phyloP scores from a whole-genome alignment of 2,329 filamentous ascomycete genomes.

The Polytolypa hystricis region DNA sequence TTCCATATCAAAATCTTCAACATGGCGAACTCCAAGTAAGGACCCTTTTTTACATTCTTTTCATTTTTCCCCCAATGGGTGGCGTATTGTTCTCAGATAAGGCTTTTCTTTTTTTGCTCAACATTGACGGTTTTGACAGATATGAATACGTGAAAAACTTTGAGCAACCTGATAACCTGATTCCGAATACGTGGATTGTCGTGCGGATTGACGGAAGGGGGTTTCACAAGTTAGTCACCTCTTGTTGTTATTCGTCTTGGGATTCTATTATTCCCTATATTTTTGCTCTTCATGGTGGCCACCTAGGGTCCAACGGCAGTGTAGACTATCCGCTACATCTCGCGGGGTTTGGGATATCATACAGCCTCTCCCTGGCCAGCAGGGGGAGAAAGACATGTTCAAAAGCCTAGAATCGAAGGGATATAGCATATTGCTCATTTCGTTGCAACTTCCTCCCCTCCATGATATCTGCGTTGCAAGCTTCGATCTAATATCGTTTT shows the following conservation, averaged over 20 bases:
- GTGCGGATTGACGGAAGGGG: constrained; percentile 87
- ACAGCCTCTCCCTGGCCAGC: no score
- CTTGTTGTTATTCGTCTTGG: constrained; percentile 6
- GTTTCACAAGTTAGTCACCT: constrained; percentile 65
- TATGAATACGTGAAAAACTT: constrained; percentile 91
- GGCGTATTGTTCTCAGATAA: not conserved
- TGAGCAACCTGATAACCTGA: constrained; percentile 66
- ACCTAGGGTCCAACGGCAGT: no score
- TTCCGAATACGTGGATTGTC: constrained; percentile 92
- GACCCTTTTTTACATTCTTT: not conserved
- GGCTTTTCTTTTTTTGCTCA: not conserved
- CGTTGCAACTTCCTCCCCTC: not conserved
- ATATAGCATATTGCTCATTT: no score
- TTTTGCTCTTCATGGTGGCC: no score
- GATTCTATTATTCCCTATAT: no score
- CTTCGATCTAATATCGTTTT: not conserved
- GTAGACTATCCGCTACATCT: no score
- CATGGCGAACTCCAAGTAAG: constrained; percentile 17
- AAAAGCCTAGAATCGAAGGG: no score
- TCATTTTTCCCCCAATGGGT: not conserved
- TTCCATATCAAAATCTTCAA: not conserved
- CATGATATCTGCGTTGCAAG: not conserved
- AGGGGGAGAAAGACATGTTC: no score
- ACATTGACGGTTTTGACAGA: constrained; percentile 36
- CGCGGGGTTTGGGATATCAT: no score